phyloP scores from a whole-genome alignment of 228 moss, liverwort and hornwort genomes.

The Sphagnum fallax region DNA sequence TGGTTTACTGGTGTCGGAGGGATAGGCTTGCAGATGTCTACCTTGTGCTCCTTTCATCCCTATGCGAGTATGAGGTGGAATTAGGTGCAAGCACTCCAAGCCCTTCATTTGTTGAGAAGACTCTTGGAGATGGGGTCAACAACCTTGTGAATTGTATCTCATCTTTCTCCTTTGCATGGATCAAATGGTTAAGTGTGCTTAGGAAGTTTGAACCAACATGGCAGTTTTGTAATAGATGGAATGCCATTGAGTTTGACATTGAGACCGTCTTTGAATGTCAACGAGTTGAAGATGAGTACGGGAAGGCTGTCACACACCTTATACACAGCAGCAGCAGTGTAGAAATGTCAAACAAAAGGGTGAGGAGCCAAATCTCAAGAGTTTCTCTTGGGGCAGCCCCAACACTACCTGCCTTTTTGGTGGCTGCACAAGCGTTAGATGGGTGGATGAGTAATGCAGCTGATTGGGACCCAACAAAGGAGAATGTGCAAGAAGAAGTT shows the following conservation, averaged over 20 bases:
- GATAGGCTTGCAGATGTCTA: conserved; percentile 26
- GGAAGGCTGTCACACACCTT: conserved; percentile 11
- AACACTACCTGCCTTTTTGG: conserved; percentile 27
- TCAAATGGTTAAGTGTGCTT: conserved; percentile 17
- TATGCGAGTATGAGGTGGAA: conserved; percentile 19
- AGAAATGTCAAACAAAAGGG: conserved; percentile 4
- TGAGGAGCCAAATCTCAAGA: conserved; percentile 16
- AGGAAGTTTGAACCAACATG: conserved; percentile 24
- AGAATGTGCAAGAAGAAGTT: conserved; percentile 24
- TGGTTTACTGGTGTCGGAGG: conserved; percentile 7
- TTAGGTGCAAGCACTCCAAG: conserved; percentile 9
- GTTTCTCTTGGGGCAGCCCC: conserved; percentile 32
- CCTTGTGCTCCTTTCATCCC: conserved; percentile 21
- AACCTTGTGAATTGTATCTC: conserved; percentile 19
- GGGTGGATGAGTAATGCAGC: conserved; percentile 23
- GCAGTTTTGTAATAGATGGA: conserved; percentile 16
- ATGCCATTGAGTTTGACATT: conserved; percentile 22
- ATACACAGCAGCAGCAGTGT: not conserved
- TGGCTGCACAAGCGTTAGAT: conserved; percentile 12
- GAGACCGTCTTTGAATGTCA: conserved; percentile 7
- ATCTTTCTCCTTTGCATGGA: conserved; percentile 37
- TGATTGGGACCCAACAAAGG: conserved; percentile 19
- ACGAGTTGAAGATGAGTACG: conserved; percentile 14
- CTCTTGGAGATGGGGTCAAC: conserved; percentile 24
- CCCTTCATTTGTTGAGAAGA: conserved; percentile 2